These are phyloP conservation scores for Dendrobium officinale DNA, from an alignment of 106 monocot genomes.

Conservation along the genomic window DNA sequence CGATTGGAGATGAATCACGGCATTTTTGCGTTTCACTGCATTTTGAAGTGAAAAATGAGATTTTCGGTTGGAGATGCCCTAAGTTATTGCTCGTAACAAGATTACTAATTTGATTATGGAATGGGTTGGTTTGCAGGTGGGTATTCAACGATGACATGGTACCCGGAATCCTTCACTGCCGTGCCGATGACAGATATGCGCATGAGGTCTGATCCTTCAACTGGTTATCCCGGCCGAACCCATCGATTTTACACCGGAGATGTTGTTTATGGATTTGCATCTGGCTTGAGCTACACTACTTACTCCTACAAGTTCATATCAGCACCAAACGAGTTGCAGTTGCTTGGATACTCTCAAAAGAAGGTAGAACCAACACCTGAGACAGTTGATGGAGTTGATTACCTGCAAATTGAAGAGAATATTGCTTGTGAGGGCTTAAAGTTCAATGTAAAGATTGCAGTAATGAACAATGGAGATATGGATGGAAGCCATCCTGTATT, in stretches of 20 bases:
- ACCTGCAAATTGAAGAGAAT: slow-evolving; percentile 20
- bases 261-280: slow-evolving; percentile 64
- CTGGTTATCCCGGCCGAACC: slow-evolving; percentile 75
- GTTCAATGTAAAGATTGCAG: slow-evolving; percentile 31
- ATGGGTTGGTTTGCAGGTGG: slow-evolving; percentile 37
- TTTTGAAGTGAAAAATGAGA: too few species aligned
- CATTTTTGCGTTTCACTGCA: too few species aligned
- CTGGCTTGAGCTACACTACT: slow-evolving; percentile 75
- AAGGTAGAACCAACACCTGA: background rate
- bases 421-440: slow-evolving; percentile 40
- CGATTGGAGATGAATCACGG: too few species aligned
- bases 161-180: slow-evolving; percentile 70
- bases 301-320: slow-evolving; percentile 40
- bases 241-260: slow-evolving; percentile 81
- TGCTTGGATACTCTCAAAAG: slow-evolving; percentile 19
- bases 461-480: slow-evolving; percentile 38
- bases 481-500: slow-evolving; percentile 50
- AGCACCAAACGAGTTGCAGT: slow-evolving; percentile 29
- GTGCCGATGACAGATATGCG: slow-evolving; percentile 90
- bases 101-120: background rate
- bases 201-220: slow-evolving; percentile 76
- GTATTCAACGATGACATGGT: slow-evolving; percentile 72
- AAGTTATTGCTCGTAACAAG: background rate
- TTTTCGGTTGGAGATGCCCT: too few species aligned
- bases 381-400: slow-evolving; percentile 15